phyloP scores from a whole-genome alignment of 768 basidiomycete species.

The Naganishia friedmannii region DNA sequence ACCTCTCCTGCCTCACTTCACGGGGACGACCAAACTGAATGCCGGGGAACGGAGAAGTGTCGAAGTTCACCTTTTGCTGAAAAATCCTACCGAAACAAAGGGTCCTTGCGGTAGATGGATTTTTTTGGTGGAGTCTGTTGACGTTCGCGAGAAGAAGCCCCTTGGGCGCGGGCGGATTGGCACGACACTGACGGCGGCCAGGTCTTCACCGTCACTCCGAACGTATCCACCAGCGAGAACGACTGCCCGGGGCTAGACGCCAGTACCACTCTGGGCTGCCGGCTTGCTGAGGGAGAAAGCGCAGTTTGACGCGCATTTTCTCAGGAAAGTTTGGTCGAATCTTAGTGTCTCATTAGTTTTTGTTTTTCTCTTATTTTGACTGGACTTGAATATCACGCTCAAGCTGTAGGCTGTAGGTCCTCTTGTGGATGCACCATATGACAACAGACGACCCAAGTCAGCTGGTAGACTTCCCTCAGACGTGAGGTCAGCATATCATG shows the following conservation, averaged over 20 bases:
- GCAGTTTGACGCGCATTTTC: not conserved
- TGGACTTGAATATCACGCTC: no score
- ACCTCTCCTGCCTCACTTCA: not conserved
- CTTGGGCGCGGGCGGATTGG: not conserved
- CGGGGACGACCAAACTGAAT: slow-evolving; percentile 1
- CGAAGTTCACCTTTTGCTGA: slow-evolving; percentile 22
- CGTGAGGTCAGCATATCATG: no score
- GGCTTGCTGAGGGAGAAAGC: not conserved
- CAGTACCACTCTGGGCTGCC: not conserved
- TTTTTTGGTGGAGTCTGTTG: slow-evolving; percentile 22
- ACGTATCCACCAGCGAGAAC: slow-evolving; percentile 17
- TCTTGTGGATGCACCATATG: no score
- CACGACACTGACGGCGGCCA: slow-evolving; percentile 1
- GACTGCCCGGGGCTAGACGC: not conserved
- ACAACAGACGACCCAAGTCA: no score
- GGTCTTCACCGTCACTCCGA: slow-evolving; percentile 8
- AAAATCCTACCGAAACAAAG: slow-evolving; percentile 25
- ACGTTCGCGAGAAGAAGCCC: slow-evolving; percentile 17
- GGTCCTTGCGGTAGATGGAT: slow-evolving; percentile 16
- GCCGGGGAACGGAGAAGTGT: not conserved
- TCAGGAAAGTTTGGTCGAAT: not conserved
- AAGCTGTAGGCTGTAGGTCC: no score
- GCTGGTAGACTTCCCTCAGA: no score
- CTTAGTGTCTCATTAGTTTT: not conserved
- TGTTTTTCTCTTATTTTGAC: not conserved